Evolutionary conservation across 192 early-diverging fungal species (phyloP).

Genomic region (Backusella morwellensis): DNA sequence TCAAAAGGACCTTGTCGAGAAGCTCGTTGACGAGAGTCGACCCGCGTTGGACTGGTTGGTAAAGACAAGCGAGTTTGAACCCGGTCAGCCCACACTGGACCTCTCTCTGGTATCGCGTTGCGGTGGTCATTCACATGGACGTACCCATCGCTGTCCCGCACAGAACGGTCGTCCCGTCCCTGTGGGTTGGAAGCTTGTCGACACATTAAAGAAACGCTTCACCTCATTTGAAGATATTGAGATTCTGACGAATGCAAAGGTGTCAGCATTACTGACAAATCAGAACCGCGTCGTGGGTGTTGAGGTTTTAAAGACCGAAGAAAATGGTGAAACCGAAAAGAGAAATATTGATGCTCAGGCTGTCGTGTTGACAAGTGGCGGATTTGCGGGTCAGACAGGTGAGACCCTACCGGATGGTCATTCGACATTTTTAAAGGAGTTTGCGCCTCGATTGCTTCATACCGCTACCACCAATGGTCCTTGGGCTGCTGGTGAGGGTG

Average conservation of each 20-base stretch:
- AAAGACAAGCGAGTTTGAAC: slow-evolving; percentile 36
- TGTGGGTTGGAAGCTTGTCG: slow-evolving; percentile 74
- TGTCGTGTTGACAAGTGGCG: slow-evolving; percentile 78
- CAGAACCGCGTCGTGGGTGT: slow-evolving; percentile 61
- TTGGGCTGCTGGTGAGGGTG: slow-evolving; percentile 81
- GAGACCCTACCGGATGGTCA: slow-evolving; percentile 27
- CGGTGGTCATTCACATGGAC: slow-evolving; percentile 74
- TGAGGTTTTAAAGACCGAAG: slow-evolving; percentile 15
- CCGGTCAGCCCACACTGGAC: slow-evolving; percentile 67
- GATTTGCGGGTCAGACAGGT: slow-evolving; percentile 75
- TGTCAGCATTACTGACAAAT: slow-evolving; percentile 49
- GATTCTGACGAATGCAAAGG: slow-evolving; percentile 37
- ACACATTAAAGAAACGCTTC: slow-evolving; percentile 56
- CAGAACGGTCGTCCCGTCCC: slow-evolving; percentile 44
- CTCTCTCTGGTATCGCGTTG: slow-evolving; percentile 59
- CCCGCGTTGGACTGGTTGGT: slow-evolving; percentile 71
- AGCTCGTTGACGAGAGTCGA: slow-evolving; percentile 64
- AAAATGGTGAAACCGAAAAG: slow-evolving; percentile 26
- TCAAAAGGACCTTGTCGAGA: slow-evolving; percentile 57
- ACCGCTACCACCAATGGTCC: slow-evolving; percentile 78
- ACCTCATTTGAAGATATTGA: slow-evolving; percentile 20
- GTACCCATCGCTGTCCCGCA: slow-evolving; percentile 64
- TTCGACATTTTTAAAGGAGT: slow-evolving; percentile 51
- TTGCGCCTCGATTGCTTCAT: slow-evolving; percentile 46
- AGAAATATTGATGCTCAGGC: slow-evolving; percentile 41